Base-by-base conservation (phyloP, 192 early-diverging fungal genomes). In the Coemansia sp. region DNA sequence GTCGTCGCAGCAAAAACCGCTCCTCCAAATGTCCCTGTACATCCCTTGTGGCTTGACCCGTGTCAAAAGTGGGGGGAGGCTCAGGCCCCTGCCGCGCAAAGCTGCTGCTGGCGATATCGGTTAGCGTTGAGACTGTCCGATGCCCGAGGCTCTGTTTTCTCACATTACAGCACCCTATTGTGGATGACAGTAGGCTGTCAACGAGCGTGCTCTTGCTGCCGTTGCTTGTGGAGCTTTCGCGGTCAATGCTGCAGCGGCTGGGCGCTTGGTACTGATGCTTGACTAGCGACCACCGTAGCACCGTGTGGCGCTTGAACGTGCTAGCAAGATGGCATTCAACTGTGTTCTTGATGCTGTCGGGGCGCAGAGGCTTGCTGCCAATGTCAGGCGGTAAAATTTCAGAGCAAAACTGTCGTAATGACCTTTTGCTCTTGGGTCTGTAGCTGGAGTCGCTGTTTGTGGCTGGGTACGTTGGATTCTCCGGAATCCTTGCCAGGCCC, bases 121-220 rank as follows among this genome's bases (percentile, higher is more conserved):
- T 12, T 27, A 12, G 14, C 2, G 55, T 25, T 2, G 14, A 35
- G 47, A 37, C 6, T 41, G 60, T 39, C 27, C n/a, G 25, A 50
- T 63, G 62, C 29, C 21, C 21, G 6, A 63, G 38, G 37, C 62
- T 55, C 50, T 45, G 51, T 15, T 39, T 5, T 37, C 37, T 54
- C 5, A 27, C 19, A 2, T 14, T 3, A 23, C 39, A 15, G 14
- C 14, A 12, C 11, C 53, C 43, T 15, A 19, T 32, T 4, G 15
- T 29, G 15, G 6, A 15, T 10, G 48, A 12, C 2, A 55, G 3
- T 4, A 54, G 60, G 29, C 67, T 66, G 15, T 59, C 56, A 5
- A 66, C 50, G 6, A 78, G 60, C 17, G 70, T 78, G 60, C 56
- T 72, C 10, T 56, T 62, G 45, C 70, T 78, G 10, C 49, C 52